Conservation (phyloP, 257 asterid genomes). For the Verbascum thapsus region DNA sequence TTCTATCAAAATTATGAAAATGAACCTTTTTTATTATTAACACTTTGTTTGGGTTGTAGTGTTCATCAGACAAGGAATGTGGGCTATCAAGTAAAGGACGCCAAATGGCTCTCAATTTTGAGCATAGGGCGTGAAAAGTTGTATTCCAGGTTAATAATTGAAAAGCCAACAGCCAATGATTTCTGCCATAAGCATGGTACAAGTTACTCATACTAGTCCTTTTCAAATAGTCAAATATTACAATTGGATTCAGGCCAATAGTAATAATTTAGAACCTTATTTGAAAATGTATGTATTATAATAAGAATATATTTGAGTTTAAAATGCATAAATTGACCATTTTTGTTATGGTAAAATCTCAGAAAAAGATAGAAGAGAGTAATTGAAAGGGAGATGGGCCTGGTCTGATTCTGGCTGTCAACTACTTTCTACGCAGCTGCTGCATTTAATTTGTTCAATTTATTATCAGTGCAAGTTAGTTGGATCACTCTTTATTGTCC, state of each 20-base stretch:
- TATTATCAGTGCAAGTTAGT: constrained; percentile 36
- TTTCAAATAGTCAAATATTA: not conserved
- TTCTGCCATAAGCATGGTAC: not conserved
- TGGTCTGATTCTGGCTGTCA: constrained; percentile 24
- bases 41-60: too few relatives aligned
- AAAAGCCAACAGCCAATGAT: not conserved
- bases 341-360: too few relatives aligned
- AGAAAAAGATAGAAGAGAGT: too few relatives aligned
- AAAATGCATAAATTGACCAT: too few relatives aligned
- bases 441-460: constrained; percentile 23
- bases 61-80: too few relatives aligned
- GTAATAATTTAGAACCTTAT: not conserved
- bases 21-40: too few relatives aligned
- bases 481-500: constrained; percentile 37
- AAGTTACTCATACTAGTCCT: not conserved
- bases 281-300: too few relatives aligned
- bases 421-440: constrained; percentile 35
- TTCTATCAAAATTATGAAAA: too few relatives aligned
- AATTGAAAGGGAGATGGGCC: constrained; percentile 5
- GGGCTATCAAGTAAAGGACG: too few relatives aligned
- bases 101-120: not conserved
- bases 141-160: constrained; percentile 8
- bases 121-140: not conserved
- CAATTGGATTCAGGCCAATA: constrained; percentile 8
- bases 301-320: too few relatives aligned